Evolutionary conservation across 1,284 basidiomycete species (phyloP).

Genomic region (Inonotus obliquus): DNA sequence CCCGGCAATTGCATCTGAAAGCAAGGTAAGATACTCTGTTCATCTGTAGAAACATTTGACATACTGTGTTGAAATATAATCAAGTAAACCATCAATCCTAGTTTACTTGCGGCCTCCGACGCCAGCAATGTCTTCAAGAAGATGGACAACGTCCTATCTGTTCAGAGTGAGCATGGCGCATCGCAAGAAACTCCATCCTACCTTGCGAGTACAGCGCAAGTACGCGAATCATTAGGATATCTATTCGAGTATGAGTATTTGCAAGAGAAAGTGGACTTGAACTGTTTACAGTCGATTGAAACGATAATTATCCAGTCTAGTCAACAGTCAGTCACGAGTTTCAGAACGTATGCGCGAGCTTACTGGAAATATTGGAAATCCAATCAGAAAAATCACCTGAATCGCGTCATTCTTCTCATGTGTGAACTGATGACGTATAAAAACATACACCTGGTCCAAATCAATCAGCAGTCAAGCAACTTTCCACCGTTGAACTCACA

Average conservation of each 20-base stretch:
- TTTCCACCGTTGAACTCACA: not conserved
- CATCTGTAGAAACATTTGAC: not conserved
- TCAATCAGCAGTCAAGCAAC: not conserved
- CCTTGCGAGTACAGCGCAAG: conserved; percentile 1
- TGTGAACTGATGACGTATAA: not conserved
- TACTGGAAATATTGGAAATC: not conserved
- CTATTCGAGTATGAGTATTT: not conserved
- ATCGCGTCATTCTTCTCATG: not conserved
- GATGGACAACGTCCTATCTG: not conserved
- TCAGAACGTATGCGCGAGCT: not conserved
- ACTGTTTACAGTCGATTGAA: not conserved
- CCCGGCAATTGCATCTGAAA: not conserved
- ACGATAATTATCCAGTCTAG: conserved; percentile 1
- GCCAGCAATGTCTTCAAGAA: not conserved
- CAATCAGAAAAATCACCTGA: not conserved
- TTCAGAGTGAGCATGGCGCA: not conserved
- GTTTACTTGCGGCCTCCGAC: not conserved
- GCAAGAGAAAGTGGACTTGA: not conserved
- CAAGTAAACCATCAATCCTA: not conserved
- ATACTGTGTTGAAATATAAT: not conserved
- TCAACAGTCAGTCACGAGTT: not conserved
- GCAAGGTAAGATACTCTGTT: not conserved
- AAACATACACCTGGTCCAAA: not conserved
- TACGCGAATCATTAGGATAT: conserved; percentile 6
- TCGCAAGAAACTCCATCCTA: not conserved